Percentiles rank a stretch among this genome's conserved stretches.
Conservation (phyloP, 306 rosid species). For the Quercus mongolica region DNA sequence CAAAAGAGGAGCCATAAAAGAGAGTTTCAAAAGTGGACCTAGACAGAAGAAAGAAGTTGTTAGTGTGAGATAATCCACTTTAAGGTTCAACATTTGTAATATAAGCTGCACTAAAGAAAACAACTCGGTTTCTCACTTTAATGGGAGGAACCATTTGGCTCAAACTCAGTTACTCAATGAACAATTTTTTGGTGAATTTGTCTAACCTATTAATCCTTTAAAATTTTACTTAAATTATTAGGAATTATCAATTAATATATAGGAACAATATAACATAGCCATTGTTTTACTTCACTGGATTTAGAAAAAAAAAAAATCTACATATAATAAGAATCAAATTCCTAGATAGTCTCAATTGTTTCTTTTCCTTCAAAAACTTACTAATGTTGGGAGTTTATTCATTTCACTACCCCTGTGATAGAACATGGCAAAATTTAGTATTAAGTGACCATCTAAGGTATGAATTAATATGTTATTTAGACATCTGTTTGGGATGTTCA, state of each 20-base stretch:
- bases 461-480: background rate
- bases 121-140: conserved; percentile 19
- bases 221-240: too few relatives aligned
- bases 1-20: background rate
- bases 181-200: background rate
- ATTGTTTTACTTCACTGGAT: too few relatives aligned
- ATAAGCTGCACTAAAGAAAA: conserved; percentile 8
- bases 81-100: conserved; percentile 30
- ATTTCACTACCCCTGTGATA: background rate
- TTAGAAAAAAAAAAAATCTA: too few relatives aligned
- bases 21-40: background rate
- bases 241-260: too few relatives aligned
- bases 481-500: background rate
- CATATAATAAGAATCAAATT: too few relatives aligned
- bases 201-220: background rate
- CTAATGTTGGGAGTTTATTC: background rate
- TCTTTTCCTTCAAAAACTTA: background rate
- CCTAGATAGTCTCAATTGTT: background rate
- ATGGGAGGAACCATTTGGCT: conserved; percentile 41
- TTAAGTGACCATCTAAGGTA: background rate
- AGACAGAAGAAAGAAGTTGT: background rate
- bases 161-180: background rate
- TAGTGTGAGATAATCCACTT: background rate
- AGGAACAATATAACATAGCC: too few relatives aligned
- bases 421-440: background rate